A percentile compares a stretch with the other conserved stretches of the same genome.
These are phyloP conservation scores for Diaporthe sp. DNA, from an alignment of 2,329 filamentous ascomycete species.

Conservation along the genomic window DNA sequence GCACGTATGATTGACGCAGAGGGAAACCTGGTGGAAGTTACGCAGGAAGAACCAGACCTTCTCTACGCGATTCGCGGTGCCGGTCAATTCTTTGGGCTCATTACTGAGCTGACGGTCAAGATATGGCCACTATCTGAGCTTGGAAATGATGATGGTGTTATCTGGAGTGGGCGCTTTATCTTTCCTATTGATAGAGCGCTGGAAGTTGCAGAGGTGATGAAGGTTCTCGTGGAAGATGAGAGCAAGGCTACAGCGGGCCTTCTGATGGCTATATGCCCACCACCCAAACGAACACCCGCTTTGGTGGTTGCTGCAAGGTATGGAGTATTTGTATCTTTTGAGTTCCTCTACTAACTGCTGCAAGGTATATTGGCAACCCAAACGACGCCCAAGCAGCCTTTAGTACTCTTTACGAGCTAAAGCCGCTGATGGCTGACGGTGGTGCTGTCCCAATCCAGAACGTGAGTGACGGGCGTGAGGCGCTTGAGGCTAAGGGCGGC, in stretches of 20 bases:
- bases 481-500: constrained; percentile 39
- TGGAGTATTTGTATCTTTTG: no score
- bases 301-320: constrained; percentile 37
- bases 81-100: constrained; percentile 48
- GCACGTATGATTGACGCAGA: constrained; percentile 43
- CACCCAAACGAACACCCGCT: constrained; percentile 36
- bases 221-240: constrained; percentile 35
- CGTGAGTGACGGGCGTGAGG: constrained; percentile 39
- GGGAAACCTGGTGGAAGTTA: constrained; percentile 42
- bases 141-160: constrained; percentile 37
- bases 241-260: constrained; percentile 39
- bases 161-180: constrained; percentile 43
- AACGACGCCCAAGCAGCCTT: constrained; percentile 38
- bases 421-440: constrained; percentile 38
- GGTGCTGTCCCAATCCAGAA: constrained; percentile 40
- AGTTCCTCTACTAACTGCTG: no score
- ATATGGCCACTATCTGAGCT: constrained; percentile 38
- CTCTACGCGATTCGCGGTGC: constrained; percentile 48
- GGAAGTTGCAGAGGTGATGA: constrained; percentile 42
- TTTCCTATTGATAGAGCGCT: constrained; percentile 42
- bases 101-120: constrained; percentile 43
- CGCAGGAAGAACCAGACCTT: constrained; percentile 40
- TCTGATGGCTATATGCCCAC: constrained; percentile 39
- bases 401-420: constrained; percentile 38
- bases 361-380: constrained; percentile 36